Evolutionary conservation across 805 yeast genomes (phyloP).

Genomic region (Yamadazyma scolyti): DNA sequence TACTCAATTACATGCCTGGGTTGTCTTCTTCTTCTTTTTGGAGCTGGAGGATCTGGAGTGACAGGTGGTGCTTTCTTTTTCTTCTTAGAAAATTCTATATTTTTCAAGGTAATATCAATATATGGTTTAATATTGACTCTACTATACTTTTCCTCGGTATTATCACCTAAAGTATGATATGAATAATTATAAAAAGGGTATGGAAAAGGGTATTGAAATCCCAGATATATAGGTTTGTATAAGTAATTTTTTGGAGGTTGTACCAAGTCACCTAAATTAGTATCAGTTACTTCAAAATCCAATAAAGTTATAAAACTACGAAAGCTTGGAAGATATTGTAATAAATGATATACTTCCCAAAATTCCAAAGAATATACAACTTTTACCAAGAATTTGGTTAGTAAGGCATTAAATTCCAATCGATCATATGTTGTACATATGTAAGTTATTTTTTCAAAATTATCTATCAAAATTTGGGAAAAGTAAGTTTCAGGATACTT

Average conservation of each 20-base stretch:
- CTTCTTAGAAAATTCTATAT: constrained; percentile 4
- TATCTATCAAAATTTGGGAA: constrained; percentile 36
- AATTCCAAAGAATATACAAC: constrained; percentile 35
- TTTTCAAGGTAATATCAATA: constrained; percentile 28
- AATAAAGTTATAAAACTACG: constrained; percentile 30
- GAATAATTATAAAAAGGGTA: constrained; percentile 44
- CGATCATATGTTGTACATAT: constrained; percentile 34
- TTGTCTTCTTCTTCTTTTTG: neutral
- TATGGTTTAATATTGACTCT: constrained; percentile 30
- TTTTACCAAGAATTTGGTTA: constrained; percentile 38
- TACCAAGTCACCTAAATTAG: constrained; percentile 36
- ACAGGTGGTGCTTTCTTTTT: constrained; percentile 2
- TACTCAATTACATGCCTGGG: neutral
- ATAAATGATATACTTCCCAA: constrained; percentile 43
- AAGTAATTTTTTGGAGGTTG: constrained; percentile 38
- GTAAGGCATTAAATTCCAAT: constrained; percentile 32
- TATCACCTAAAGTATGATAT: constrained; percentile 33
- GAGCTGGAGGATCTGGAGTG: constrained; percentile 2
- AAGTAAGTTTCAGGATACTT: constrained; percentile 33
- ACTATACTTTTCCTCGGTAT: constrained; percentile 21
- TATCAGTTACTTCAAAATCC: constrained; percentile 30
- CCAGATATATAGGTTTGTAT: constrained; percentile 32
- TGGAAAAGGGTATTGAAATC: constrained; percentile 43
- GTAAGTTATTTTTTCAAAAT: constrained; percentile 25
- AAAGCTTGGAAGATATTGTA: constrained; percentile 28